Conservation (phyloP, 2,329 filamentous ascomycete genomes). For the Rhynchosporium agropyri region DNA sequence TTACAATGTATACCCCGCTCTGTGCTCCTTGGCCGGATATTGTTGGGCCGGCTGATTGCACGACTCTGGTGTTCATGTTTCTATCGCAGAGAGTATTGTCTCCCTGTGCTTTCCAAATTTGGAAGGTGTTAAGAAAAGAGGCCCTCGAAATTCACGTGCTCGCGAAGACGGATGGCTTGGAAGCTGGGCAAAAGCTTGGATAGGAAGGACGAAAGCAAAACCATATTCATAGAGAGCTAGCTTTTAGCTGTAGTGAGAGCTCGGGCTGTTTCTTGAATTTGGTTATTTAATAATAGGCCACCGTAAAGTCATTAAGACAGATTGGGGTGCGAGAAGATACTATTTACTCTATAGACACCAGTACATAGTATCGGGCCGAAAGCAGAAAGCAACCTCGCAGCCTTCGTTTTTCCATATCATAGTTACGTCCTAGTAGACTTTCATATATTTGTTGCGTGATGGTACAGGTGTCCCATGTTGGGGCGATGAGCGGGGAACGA, state of each 20-base stretch:
- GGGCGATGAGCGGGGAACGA: too few species aligned
- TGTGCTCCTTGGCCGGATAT: constrained; percentile 9
- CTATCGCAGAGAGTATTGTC: background rate
- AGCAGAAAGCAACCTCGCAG: too few species aligned
- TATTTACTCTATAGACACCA: too few species aligned
- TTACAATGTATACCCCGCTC: constrained; percentile 5
- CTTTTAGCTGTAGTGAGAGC: background rate
- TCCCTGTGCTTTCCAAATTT: background rate
- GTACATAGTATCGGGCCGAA: too few species aligned
- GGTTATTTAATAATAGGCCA: too few species aligned
- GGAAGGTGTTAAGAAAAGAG: constrained; percentile 12
- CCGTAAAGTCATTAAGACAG: too few species aligned
- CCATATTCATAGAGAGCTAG: background rate
- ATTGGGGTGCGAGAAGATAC: too few species aligned
- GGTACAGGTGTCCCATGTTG: too few species aligned
- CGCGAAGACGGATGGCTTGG: background rate
- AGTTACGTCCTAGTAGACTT: too few species aligned
- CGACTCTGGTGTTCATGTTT: background rate
- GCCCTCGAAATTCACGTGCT: constrained; percentile 13
- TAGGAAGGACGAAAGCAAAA: constrained; percentile 13
- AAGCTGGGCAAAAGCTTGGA: constrained; percentile 12
- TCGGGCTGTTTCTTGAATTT: background rate
- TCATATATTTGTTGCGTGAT: too few species aligned
- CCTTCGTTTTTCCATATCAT: too few species aligned
- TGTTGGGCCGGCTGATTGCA: background rate